These are phyloP conservation scores for Erodium trifolium DNA, from an alignment of 441 rosid species.

Conservation along the genomic window DNA sequence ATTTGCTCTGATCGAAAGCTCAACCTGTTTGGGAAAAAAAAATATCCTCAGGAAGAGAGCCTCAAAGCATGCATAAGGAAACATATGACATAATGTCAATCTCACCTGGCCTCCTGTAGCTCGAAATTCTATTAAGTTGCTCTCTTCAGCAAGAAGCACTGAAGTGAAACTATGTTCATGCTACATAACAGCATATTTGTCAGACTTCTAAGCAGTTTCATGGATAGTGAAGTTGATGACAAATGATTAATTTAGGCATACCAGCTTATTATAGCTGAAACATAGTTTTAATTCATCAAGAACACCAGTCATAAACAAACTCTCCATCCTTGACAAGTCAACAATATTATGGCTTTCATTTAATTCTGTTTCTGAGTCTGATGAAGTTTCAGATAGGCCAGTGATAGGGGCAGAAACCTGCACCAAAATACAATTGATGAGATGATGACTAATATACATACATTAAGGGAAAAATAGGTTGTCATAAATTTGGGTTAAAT, in stretches of 20 bases:
- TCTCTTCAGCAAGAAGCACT: constrained; percentile 78
- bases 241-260: constrained; percentile 23
- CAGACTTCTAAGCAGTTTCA: constrained; percentile 25
- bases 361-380: constrained; percentile 63
- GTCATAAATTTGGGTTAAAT: neutral
- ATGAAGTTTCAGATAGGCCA: constrained; percentile 83
- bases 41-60: constrained; percentile 19
- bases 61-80: constrained; percentile 17
- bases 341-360: constrained; percentile 29
- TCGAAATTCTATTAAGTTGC: constrained; percentile 70
- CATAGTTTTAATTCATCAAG: constrained; percentile 87
- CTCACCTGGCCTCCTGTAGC: constrained; percentile 95
- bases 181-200: constrained; percentile 36
- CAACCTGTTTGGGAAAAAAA: constrained; percentile 48
- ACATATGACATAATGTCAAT: constrained; percentile 13
- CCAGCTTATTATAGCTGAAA: constrained; percentile 65
- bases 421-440: constrained; percentile 13
- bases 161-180: constrained; percentile 49
- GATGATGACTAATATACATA: neutral
- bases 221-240: constrained; percentile 18
- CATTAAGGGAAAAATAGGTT: neutral
- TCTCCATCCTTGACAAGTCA: constrained; percentile 50
- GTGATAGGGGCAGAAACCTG: constrained; percentile 86
- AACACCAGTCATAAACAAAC: constrained; percentile 68
- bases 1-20: constrained; percentile 66